Evolutionary conservation across 2,329 filamentous ascomycete species (phyloP), one percentile per base, ranked within the genome.

Genomic region (Hyphodiscus sp.): DNA sequence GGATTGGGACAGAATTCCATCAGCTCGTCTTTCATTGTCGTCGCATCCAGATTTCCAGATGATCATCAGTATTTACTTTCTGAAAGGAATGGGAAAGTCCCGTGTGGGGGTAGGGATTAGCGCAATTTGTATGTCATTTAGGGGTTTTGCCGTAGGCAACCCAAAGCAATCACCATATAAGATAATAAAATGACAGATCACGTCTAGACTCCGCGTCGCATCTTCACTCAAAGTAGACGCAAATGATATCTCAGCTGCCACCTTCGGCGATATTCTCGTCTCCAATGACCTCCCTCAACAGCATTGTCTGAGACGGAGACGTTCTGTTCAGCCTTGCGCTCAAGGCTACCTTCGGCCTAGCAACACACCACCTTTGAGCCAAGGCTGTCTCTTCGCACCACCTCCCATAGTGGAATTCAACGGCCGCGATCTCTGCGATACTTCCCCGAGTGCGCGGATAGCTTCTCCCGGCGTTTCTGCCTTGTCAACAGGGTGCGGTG

Each of bases 1-100:
- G 23, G 23, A 26, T 26, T 4, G 55, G 59, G 53, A 63, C 57
- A 60, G 52, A 61, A 58, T 51, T 60, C 62, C 59, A 56, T 52
- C 51, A 20, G 48, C 47, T 20, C 48, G 45, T 33, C 54, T 49
- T 23, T 59, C 62, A 64, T 65, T 49, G 55, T 56, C 61, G 49
- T 53, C 46, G 45, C n/a, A 42, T 51, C 15, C 41, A 33, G 41
- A 38, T 30, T 41, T 38, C 5, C 2, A 23, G 41, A 49, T 18
- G 20, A 9, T 19, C n/a, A 16, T 46, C 7, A 18, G 42, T 23
- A 23, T 13, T 49, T 23, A 15, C 42, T 30, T 38, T 20, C 41
- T 41, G 15, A 30, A 42, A 38, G 33, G 11, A 38, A 38, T 4
- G 11, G 33, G 13, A 13, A 38, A 13, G 16, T 13, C 33, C 13